Evolutionary conservation across 768 basidiomycete genomes (phyloP), one percentile per base, ranked within the genome.

Genomic region (Lanmaoa rubissima): DNA sequence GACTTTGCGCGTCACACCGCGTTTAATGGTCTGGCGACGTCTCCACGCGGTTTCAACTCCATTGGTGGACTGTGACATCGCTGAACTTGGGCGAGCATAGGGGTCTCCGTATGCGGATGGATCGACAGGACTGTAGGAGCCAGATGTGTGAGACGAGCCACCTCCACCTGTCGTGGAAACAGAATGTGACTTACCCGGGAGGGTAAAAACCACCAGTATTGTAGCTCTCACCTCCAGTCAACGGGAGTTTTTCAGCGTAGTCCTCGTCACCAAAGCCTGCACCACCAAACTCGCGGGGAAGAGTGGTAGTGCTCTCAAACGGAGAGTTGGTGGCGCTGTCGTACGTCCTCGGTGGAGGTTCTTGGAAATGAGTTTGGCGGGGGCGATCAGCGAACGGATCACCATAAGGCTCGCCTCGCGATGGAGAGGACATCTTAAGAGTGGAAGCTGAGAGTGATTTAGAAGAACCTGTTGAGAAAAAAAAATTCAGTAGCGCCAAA

Each of bases 1-100:
- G 77, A 98, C 90, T 69, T 89, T 92, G 65, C 92, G 88, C n/a
- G 93, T 95, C 24, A 94, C 92, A 57, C 92, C 88, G 51, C 94
- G 90, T 69, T 92, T 92, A 74, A 94, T 90, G 34, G 90, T 93
- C 73, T 96, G 93, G 53, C 93, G 87, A 56, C 90, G 85, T 60
- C 81, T 74, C 82, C 82, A 84, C 3, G 83, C 85, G 48, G 75
- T 82, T 56, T 87, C 85, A 48, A 75, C 75, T 34, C 83, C 84
- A 59, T 76, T 81, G 19, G 79, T 81, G 40, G 82, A 79, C 19
- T 78, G 75, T 0, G 84, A 85, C 44, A 79, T 73, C 16, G 76
- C 71, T 19, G 85, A 86, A 40, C 53, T 63, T 17, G 78, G 88
- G 65, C 77, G 85, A 57, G 66, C 43, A 63, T 86, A 90, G 0